Evolutionary conservation across 495 filamentous ascomycete species (phyloP), one percentile per base, ranked within the genome.

Genomic region (Daldinia bambusicola): DNA sequence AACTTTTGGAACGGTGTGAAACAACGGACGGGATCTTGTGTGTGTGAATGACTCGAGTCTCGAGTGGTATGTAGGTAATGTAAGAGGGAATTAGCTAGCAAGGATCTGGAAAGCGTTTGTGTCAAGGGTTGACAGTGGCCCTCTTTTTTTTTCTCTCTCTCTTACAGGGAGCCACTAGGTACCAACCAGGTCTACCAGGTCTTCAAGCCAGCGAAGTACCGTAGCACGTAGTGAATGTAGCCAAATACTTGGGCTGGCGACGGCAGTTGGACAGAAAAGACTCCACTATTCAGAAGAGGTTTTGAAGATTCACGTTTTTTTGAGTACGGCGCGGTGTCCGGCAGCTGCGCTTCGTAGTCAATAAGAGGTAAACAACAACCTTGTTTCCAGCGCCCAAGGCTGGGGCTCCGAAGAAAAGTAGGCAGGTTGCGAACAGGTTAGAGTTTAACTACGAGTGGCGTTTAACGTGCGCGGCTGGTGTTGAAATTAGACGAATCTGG

Each of bases 101-200:
- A 74, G 71, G 71, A 74, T 74, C 66, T 59, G 71, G 71, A 43
- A 67, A 70, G 61, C 57, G 71, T 66, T 70, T 66, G 66, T 62
- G 52, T 66, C 65, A 69, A 66, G 62, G 66, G 57, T 55, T 52
- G 38, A 34, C 48, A 58, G 38, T 2, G 6, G 36, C 31, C 37
- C n/a, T 30, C 58, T 56, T 61, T 66, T 64, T 38, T 55, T 66
- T 61, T n/a, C n/a, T n/a, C n/a, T n/a, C n/a, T 65, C 51, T 43
- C 51, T 57, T 63, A 55, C 56, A 66, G 52, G 70, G 58, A 66
- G 45, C 56, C 60, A 63, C 66, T 31, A 53, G 20, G 50, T 53
- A 31, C 26, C 26, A 26, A 3, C 26, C 26, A 26, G 26, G 26
- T 26, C 26, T 1, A 36, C 34, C 34, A 10, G 30, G 32, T 22